Conservation (phyloP, 495 filamentous ascomycete genomes). For the Rhypophila decipiens region DNA sequence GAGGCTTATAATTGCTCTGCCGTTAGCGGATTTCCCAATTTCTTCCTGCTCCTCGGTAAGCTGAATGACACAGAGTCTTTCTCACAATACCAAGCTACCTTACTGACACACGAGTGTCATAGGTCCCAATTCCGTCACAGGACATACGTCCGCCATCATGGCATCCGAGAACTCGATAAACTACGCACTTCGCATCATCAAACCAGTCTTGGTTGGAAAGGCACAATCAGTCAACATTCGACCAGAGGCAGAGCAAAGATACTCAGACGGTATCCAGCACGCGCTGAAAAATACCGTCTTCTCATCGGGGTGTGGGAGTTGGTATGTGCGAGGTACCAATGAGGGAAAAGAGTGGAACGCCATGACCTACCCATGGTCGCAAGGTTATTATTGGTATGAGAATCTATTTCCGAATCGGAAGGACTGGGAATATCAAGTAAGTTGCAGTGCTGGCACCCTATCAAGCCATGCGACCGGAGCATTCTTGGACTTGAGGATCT, state of each 20-base stretch:
- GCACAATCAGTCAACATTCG: slow-evolving; percentile 17
- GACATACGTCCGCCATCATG: slow-evolving; percentile 29
- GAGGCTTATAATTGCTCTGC: slow-evolving; percentile 27
- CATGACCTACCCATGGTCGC: slow-evolving; percentile 13
- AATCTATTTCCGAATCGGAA: no score
- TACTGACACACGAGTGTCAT: no score
- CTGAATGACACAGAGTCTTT: no score
- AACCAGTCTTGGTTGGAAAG: slow-evolving; percentile 21
- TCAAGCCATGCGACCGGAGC: no score
- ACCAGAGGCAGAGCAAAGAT: not conserved
- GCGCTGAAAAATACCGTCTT: not conserved
- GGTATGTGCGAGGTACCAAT: not conserved
- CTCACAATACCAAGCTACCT: no score
- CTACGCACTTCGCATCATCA: slow-evolving; percentile 15
- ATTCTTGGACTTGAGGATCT: no score
- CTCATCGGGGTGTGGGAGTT: not conserved
- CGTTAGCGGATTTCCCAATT: slow-evolving; percentile 30
- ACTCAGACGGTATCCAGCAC: not conserved
- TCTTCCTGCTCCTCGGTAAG: slow-evolving; percentile 22
- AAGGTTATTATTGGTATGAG: slow-evolving; percentile 12
- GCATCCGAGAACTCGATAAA: slow-evolving; percentile 26
- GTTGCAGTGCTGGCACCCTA: no score
- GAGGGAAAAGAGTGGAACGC: slow-evolving; percentile 12
- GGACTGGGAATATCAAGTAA: no score
- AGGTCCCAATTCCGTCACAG: not conserved